Base-by-base conservation (phyloP, 2,329 filamentous ascomycete genomes). In the Alternaria arbusti region DNA sequence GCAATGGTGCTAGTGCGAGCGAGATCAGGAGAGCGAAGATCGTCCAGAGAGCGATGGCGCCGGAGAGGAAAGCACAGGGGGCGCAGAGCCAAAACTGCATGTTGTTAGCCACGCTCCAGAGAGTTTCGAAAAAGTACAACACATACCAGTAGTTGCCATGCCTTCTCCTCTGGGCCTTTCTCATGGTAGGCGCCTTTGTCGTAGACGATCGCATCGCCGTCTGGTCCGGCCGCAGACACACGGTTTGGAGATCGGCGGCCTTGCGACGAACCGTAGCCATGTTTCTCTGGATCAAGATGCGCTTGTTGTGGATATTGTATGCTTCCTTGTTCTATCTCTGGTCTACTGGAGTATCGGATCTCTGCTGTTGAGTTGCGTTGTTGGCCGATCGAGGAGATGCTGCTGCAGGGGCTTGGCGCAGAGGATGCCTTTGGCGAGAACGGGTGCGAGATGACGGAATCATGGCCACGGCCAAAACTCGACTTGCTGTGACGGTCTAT, bases 1-100 rank as follows among this genome's bases (percentile, higher is more conserved):
- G 84, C 49, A 89, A 76, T 6, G 87, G 87, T 43, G 84, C 82
- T 45, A 85, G 79, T 30, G 84, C 76, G 58, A 86, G 65, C 23
- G 73, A 70, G 59, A 86, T 83, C 67, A 88, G 52, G 47, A 88
- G 70, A 13, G 84, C 82, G 63, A 77, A 17, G 43, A 80, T 67
- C 17, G 87, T 85, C 81, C 87, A 90, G 52, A 88, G 62, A 43
- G 82, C 80, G 66, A 86, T 85, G 65, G 83, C 73, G 30, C 86
- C 70, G 56, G 87, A 87, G 69, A 89, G 82, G 7, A 87, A 71
- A 12, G 85, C 85, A 66, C 86, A 85, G 15, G 87, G 84, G 23
- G 81, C 76, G 20, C 85, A 86, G 36, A 88, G 81, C 70, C 84
- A 86, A 68, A 88, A 81, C 85, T 86, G 64, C 1, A 51, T n/a